These are phyloP conservation scores for Phytophthora megakarya DNA, from an alignment of 352 stramenopile species.

Conservation along the genomic window DNA sequence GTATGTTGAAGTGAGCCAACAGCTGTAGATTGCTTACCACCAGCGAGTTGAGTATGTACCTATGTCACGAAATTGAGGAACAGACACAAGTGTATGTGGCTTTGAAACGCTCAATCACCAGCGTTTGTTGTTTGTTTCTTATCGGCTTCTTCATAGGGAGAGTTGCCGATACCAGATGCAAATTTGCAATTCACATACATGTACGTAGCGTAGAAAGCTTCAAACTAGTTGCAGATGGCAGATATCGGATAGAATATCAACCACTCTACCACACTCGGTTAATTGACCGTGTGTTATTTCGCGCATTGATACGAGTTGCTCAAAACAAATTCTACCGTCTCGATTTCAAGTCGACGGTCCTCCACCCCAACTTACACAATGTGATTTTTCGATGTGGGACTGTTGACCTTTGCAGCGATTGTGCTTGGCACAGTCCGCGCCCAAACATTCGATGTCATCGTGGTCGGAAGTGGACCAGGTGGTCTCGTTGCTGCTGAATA, in stretches of 20 bases:
- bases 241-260: conserved; percentile 3
- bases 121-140: conserved; percentile 5
- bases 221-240: conserved; percentile 9
- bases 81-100: not conserved
- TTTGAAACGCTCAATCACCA: not conserved
- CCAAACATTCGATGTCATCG: conserved; percentile 51
- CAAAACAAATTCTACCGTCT: conserved; percentile 16
- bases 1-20: no score
- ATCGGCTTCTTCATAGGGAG: not conserved
- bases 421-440: not conserved
- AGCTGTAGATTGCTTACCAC: no score
- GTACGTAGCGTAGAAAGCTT: conserved; percentile 3
- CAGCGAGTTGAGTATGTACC: no score
- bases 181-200: not conserved
- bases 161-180: not conserved
- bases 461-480: conserved; percentile 59
- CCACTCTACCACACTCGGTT: conserved; percentile 9
- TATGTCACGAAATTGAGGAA: not conserved
- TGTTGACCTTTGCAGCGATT: not conserved
- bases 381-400: not conserved
- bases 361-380: conserved; percentile 3
- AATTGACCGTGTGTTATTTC: conserved; percentile 4
- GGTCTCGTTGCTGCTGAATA: conserved; percentile 63
- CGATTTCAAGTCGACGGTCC: conserved; percentile 3
- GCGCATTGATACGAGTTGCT: not conserved